Conservation (phyloP, 2,329 filamentous ascomycete species). For the Didymella arachidicola region DNA sequence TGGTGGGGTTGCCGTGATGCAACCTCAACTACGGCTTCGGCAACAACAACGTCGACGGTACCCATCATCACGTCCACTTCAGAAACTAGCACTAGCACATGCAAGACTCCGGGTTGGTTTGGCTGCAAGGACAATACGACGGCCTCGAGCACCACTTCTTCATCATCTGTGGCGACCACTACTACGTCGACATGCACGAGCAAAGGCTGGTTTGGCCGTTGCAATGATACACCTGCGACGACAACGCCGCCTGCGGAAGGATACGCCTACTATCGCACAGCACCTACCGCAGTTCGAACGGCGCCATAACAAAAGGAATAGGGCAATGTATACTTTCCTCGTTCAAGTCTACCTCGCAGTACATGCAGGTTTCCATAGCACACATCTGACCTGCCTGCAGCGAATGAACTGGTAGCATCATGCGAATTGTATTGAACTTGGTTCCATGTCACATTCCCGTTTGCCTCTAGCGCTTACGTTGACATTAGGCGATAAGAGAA, state of each 20-base stretch:
- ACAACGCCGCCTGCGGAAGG: conserved; percentile 40
- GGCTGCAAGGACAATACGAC: conserved; percentile 48
- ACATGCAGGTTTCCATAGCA: neutral
- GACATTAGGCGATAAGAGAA: conserved; percentile 2
- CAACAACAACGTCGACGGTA: conserved; percentile 28
- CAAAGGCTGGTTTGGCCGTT: conserved; percentile 50
- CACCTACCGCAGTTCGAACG: conserved; percentile 38
- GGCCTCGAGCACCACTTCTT: conserved; percentile 30
- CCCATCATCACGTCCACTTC: conserved; percentile 27
- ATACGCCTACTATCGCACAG: conserved; percentile 36
- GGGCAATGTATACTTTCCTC: neutral
- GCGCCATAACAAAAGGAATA: neutral
- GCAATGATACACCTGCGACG: conserved; percentile 32
- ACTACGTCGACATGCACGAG: conserved; percentile 44
- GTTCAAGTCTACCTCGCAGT: neutral
- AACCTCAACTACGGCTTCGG: conserved; percentile 39
- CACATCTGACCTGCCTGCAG: neutral
- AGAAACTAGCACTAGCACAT: conserved; percentile 38
- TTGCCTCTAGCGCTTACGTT: conserved; percentile 13
- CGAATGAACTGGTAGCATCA: neutral
- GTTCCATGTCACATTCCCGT: conserved; percentile 7
- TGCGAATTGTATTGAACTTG: neutral
- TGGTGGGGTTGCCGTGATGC: conserved; percentile 50
- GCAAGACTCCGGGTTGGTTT: conserved; percentile 50
- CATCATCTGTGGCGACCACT: conserved; percentile 35